Evolutionary conservation across 352 stramenopile genomes (phyloP), one percentile per base, ranked within the genome.

Genomic region (Thalassiosira allenii): DNA sequence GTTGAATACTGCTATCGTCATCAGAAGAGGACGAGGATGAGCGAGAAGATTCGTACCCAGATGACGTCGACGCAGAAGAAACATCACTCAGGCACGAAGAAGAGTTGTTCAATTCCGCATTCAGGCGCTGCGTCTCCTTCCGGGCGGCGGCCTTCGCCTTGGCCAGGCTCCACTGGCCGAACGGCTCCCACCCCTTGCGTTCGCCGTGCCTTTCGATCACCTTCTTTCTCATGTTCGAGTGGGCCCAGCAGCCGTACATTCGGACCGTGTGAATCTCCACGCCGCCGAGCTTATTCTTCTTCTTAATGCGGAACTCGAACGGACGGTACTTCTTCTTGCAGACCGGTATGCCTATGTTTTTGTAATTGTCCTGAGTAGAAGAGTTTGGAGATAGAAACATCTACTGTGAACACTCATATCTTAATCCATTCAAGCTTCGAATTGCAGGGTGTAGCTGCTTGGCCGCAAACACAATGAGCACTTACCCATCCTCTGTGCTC

Each of bases 241-340:
- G 89, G 66, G 69, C 77, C 27, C 40, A 29, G 71, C 89, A 93
- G 51, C 87, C 89, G 84, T 89, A 94, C 79, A 93, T 87, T 57
- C 89, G 74, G 49, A 88, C 83, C 0, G 92, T 86, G 23, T 67
- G 67, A 25, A 89, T 76, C 3, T 85, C 62, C 3, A 78, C 64
- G 2, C 49, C 47, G 30, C 65, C 70, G 30, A 80, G 20, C 25
- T 83, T 74, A 29, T 65, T 79, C 30, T 61, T 70, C 32, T 43
- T 74, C 37, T 77, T 65, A 11, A 90, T 70, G 23, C 67, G 58
- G 65, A 94, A 92, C 20, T 81, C 58, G 83, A 94, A 94, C 27
- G 89, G 89, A 4, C 76, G 58, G 70, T 94, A 94, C 53, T 94
- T 94, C 54, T 94, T 94, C 64, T 94, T 94, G 56, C 89, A 94